Evolutionary conservation across 306 rosid genomes (phyloP).

Genomic region (Leucaena leucocephala): DNA sequence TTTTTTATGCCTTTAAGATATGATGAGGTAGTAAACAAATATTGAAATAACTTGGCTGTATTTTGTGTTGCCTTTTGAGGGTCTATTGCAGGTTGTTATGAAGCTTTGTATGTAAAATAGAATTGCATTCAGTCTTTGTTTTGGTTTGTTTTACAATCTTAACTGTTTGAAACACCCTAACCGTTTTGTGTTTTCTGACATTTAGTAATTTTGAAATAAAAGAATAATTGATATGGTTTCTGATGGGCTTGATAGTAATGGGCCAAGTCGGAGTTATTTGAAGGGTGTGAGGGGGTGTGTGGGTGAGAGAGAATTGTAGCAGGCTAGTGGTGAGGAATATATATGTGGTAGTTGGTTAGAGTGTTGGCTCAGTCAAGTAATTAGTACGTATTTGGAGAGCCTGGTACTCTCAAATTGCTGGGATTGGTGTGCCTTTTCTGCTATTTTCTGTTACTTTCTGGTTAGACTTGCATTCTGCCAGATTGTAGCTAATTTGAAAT

Average conservation of each 20-base stretch:
- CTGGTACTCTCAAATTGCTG: not conserved
- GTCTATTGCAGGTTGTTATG: constrained; percentile 29
- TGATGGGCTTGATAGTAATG: not conserved
- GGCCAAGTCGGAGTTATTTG: not conserved
- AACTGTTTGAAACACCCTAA: constrained; percentile 26
- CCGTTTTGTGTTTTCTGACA: not conserved
- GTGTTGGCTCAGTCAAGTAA: not conserved
- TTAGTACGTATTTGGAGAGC: not conserved
- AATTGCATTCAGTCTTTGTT: not conserved
- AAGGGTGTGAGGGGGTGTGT: not conserved
- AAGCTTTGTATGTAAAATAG: constrained; percentile 11
- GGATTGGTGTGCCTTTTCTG: not conserved
- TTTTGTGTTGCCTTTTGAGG: constrained; percentile 24
- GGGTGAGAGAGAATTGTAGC: not conserved
- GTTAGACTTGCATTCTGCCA: not conserved
- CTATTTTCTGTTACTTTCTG: not conserved
- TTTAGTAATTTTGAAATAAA: not conserved
- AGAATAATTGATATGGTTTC: constrained; percentile 24
- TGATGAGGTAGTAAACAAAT: constrained; percentile 16
- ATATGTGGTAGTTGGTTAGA: not conserved
- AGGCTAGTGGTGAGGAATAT: not conserved
- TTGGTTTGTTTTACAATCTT: constrained; percentile 18
- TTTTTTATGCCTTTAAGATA: not conserved
- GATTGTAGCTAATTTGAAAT: not conserved
- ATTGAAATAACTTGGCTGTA: constrained; percentile 13